Percentiles rank a stretch among this genome's conserved stretches.
Evolutionary conservation across 2,329 filamentous ascomycete species (phyloP).

Genomic region (Cercospora janseana): DNA sequence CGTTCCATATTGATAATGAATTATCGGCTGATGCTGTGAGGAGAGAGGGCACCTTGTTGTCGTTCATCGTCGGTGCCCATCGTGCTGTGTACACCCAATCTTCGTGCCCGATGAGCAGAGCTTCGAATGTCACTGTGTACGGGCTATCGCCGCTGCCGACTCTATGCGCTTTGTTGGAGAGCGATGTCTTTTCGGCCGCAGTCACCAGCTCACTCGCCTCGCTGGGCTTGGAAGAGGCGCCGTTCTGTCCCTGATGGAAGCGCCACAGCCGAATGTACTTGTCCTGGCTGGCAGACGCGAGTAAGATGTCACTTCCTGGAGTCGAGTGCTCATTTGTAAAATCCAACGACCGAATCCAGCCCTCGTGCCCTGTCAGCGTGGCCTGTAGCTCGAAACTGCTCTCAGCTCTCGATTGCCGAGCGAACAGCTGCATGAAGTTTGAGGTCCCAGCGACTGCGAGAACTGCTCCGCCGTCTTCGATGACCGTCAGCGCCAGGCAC

Average conservation of each 20-base stretch:
- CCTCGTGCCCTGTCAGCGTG: slow-evolving; percentile 84
- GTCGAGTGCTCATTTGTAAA: slow-evolving; percentile 65
- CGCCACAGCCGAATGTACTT: slow-evolving; percentile 96
- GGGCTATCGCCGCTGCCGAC: slow-evolving; percentile 62
- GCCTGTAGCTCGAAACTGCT: slow-evolving; percentile 68
- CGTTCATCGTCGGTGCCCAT: slow-evolving; percentile 60
- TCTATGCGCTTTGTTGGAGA: slow-evolving; percentile 85
- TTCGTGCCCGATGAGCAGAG: slow-evolving; percentile 88
- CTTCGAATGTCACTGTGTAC: slow-evolving; percentile 88
- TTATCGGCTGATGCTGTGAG: slow-evolving; percentile 93
- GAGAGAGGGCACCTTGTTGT: slow-evolving; percentile 49
- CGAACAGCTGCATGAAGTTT: slow-evolving; percentile 76
- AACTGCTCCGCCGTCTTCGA: slow-evolving; percentile 51
- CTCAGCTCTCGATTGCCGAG: slow-evolving; percentile 50
- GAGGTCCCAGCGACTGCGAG: slow-evolving; percentile 85
- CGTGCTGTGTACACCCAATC: slow-evolving; percentile 94
- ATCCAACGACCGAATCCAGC: slow-evolving; percentile 84
- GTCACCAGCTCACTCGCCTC: slow-evolving; percentile 11
- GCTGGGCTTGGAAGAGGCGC: not conserved
- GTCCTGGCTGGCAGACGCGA: slow-evolving; percentile 94
- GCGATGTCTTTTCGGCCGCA: slow-evolving; percentile 48
- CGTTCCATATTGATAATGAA: slow-evolving; percentile 88
- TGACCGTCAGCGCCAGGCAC: slow-evolving; percentile 64
- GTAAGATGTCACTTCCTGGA: slow-evolving; percentile 64
- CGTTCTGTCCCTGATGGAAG: slow-evolving; percentile 57